phyloP scores from a whole-genome alignment of 345 rosid species.

The Laguncularia racemosa region DNA sequence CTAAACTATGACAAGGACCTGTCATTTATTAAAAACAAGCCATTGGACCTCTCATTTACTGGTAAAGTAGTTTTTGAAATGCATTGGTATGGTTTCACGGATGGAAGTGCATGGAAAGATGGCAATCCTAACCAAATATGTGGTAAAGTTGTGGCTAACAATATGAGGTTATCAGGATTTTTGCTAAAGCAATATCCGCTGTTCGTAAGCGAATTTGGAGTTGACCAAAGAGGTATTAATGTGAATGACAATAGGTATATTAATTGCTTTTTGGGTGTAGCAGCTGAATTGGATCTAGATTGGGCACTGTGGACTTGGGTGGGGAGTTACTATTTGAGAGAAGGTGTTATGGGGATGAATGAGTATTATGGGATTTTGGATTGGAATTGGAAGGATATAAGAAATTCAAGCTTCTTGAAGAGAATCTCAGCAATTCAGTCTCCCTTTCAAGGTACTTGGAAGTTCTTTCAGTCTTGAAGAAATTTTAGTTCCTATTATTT shows the following conservation, averaged over 20 bases:
- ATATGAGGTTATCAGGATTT: conserved; percentile 52
- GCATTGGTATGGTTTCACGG: conserved; percentile 78
- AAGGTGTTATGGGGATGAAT: conserved; percentile 51
- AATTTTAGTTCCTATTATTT: too few relatives aligned
- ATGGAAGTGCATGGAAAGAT: conserved; percentile 59
- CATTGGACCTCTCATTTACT: conserved; percentile 44
- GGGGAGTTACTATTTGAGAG: conserved; percentile 77
- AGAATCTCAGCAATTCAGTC: conserved; percentile 52
- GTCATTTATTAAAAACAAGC: conserved; percentile 42
- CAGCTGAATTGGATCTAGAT: conserved; percentile 75
- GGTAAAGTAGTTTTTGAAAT: conserved; percentile 68
- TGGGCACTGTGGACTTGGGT: conserved; percentile 82
- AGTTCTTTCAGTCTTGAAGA: too few relatives aligned
- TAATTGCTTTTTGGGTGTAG: conserved; percentile 58
- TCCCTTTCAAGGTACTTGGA: conserved; percentile 45
- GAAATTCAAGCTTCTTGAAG: conserved; percentile 53
- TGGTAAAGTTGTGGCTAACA: conserved; percentile 45
- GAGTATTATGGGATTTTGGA: conserved; percentile 65
- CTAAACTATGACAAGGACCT: conserved; percentile 66
- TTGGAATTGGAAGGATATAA: conserved; percentile 50
- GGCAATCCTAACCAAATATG: conserved; percentile 75
- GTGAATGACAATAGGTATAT: conserved; percentile 56
- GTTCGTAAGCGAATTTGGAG: conserved; percentile 71
- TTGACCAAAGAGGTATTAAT: conserved; percentile 63
- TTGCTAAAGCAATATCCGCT: conserved; percentile 59